Conservation (phyloP, 768 basidiomycete genomes). For the Pleurotus djamor region DNA sequence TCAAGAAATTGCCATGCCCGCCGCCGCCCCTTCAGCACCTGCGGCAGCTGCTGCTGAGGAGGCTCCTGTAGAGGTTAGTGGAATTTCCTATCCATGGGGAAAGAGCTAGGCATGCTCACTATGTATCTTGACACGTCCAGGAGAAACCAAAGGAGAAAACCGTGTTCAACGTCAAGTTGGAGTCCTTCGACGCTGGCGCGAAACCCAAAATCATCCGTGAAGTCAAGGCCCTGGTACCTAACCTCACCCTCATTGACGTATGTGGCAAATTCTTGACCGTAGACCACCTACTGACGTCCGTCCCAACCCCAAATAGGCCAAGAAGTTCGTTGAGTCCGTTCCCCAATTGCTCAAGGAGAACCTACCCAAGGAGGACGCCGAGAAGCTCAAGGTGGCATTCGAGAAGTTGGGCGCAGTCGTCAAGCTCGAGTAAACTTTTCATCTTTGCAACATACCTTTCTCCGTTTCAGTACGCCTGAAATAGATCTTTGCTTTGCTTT, state of each 20-base stretch:
- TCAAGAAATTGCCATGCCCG: slow-evolving; percentile 93
- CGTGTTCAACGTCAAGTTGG: slow-evolving; percentile 91
- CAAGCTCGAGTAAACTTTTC: slow-evolving; percentile 61
- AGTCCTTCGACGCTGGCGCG: slow-evolving; percentile 86
- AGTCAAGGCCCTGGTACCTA: slow-evolving; percentile 94
- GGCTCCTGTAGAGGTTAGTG: slow-evolving; percentile 63
- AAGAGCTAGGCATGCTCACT: not conserved
- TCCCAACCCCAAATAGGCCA: slow-evolving; percentile 61
- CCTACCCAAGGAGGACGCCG: slow-evolving; percentile 94
- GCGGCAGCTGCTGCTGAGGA: slow-evolving; percentile 56
- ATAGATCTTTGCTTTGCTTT: slow-evolving; percentile 1
- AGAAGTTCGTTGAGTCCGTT: slow-evolving; percentile 97
- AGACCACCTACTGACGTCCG: too few species aligned
- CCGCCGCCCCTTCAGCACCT: slow-evolving; percentile 61
- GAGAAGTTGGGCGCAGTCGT: slow-evolving; percentile 87
- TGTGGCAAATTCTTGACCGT: slow-evolving; percentile 24
- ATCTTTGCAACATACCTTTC: not conserved
- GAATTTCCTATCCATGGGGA: not conserved
- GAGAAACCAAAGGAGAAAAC: slow-evolving; percentile 99
- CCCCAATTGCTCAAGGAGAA: slow-evolving; percentile 95
- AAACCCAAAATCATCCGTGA: slow-evolving; percentile 99
- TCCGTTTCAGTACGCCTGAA: not conserved
- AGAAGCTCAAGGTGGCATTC: slow-evolving; percentile 92
- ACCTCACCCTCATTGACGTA: slow-evolving; percentile 96
- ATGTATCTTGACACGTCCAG: slow-evolving; percentile 31